Evolutionary conservation across 495 filamentous ascomycete species (phyloP).

Genomic region (Aspergillus indologenus): DNA sequence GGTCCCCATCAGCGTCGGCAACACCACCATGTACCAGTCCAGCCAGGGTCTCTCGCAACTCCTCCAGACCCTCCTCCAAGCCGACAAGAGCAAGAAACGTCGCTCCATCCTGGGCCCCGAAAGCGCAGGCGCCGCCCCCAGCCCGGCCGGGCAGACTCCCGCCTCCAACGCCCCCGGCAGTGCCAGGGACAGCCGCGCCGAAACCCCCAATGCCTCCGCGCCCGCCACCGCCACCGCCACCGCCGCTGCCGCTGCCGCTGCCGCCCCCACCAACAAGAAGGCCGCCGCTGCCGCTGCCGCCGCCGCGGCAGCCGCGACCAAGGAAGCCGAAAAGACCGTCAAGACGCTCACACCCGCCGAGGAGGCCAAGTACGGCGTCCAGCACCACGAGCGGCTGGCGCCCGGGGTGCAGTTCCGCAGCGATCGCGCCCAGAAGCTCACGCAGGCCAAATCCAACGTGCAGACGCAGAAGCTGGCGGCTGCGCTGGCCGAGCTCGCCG

Average conservation of each 20-base stretch:
- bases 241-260: no score
- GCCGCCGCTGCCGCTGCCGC: slow-evolving; percentile 34
- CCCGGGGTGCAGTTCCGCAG: slow-evolving; percentile 73
- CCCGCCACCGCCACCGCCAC: slow-evolving; percentile 23
- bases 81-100: slow-evolving; percentile 85
- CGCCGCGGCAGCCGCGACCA: slow-evolving; percentile 28
- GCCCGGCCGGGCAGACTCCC: slow-evolving; percentile 50
- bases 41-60: slow-evolving; percentile 76
- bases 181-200: slow-evolving; percentile 34
- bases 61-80: slow-evolving; percentile 70
- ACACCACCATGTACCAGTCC: slow-evolving; percentile 66
- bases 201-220: slow-evolving; percentile 36
- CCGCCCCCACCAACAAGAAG: slow-evolving; percentile 54
- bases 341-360: slow-evolving; percentile 70
- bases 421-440: slow-evolving; percentile 77
- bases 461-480: slow-evolving; percentile 78
- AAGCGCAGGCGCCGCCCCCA: slow-evolving; percentile 34
- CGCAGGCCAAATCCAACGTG: slow-evolving; percentile 75
- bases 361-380: slow-evolving; percentile 75
- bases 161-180: slow-evolving; percentile 38
- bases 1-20: slow-evolving; percentile 65
- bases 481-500: slow-evolving; percentile 73
- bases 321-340: slow-evolving; percentile 49
- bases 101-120: slow-evolving; percentile 61
- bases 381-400: slow-evolving; percentile 80